These are phyloP conservation scores for Suillus subalutaceus DNA, from an alignment of 768 basidiomycete genomes.

Conservation along the genomic window DNA sequence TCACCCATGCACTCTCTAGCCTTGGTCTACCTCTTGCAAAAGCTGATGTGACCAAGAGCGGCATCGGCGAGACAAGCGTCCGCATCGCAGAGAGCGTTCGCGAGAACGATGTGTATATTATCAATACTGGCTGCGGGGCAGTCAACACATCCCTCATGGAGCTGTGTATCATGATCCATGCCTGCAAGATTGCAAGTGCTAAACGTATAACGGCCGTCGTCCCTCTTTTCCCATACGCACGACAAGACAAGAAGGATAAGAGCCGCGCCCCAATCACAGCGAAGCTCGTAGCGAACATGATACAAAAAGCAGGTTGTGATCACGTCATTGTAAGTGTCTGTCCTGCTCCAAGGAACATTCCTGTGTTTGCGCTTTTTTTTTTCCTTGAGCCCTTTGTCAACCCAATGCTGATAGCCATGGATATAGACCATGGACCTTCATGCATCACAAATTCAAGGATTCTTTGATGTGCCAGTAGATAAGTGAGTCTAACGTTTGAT, in stretches of 20 bases:
- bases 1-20: slow-evolving; percentile 44
- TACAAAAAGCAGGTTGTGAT: slow-evolving; percentile 90
- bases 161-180: slow-evolving; percentile 98
- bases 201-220: slow-evolving; percentile 98
- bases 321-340: slow-evolving; percentile 85
- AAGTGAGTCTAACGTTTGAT: slow-evolving; percentile 68
- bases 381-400: neutral
- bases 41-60: slow-evolving; percentile 85
- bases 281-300: slow-evolving; percentile 97
- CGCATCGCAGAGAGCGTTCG: slow-evolving; percentile 94
- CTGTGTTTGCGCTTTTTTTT: slow-evolving; percentile 1
- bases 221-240: slow-evolving; percentile 94
- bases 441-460: slow-evolving; percentile 98
- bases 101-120: slow-evolving; percentile 98
- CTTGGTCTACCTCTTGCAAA: slow-evolving; percentile 89
- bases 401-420: slow-evolving; percentile 10
- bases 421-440: slow-evolving; percentile 96
- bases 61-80: slow-evolving; percentile 90
- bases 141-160: slow-evolving; percentile 98
- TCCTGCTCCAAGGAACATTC: neutral
- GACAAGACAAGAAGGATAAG: slow-evolving; percentile 99
- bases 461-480: slow-evolving; percentile 99
- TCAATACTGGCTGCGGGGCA: slow-evolving; percentile 86
- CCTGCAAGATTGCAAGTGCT: slow-evolving; percentile 99
- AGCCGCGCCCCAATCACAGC: slow-evolving; percentile 97